Base-by-base conservation (phyloP, 495 filamentous ascomycete species). In the Talaromyces adpressus region DNA sequence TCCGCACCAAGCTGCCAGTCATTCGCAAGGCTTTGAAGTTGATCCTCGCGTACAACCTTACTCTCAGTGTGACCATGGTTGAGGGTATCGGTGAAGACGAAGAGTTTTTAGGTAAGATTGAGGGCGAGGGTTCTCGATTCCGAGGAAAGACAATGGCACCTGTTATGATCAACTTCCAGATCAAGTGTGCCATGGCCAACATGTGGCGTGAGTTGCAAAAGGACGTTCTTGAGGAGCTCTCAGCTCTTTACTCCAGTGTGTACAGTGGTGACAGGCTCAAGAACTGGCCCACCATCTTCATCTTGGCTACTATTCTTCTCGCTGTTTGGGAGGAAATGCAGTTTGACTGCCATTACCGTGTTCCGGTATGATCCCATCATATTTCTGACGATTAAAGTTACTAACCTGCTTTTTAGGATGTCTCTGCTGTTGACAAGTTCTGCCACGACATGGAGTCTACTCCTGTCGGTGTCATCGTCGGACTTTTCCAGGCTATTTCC, bases 131-230 rank as follows among this genome's bases (percentile, higher is more conserved):
- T 29, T 93, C 90, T 62, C 92, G 88, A 65, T 96, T 88, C 82
- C 83, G 79, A 63, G 92, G 92, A 71, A 92, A 93, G 82, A 92
- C 86, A 27, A 84, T 94, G 66, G 92, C 92, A 16, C 92, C 92
- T 2, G 91, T 96, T 65, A 94, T 96, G 92, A 93, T 97, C 85
- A 96, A 96, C 80, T 96, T 97, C 84, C 91, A 96, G 78, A 89
- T 97, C 77, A 97, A 97, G 82, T 91, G 87, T 71, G 92, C 92
- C 56, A 86, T 97, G 81, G 92, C 91, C 32, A 90, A 91, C 69
- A 92, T 96, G 90, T 97, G 92, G 92, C 91, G 92, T 64, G 92
- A 95, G 73, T 79, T 97, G 51, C 91, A 95, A 74, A 95, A 95
- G 78, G 92, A 97, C 65, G 88, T 96, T 52, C 79, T 97, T 12